Base-by-base conservation (phyloP, 192 early-diverging fungal species). In the Linnemannia schmuckeri region DNA sequence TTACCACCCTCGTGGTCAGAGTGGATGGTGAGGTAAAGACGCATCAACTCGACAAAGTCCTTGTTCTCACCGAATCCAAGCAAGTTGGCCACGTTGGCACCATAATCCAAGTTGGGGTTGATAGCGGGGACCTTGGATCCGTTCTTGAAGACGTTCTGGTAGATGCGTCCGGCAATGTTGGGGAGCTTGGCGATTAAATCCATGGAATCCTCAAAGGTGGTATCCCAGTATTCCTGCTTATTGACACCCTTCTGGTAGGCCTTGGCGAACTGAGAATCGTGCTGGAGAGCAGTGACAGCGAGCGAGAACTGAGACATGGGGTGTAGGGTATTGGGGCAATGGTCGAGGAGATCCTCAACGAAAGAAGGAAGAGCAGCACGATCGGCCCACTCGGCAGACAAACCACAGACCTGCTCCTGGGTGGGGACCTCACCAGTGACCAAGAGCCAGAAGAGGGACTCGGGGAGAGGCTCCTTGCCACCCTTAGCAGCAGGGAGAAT, bases 1-100 rank as follows among this genome's bases (percentile, higher is more conserved):
- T 99, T 99, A 88, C 98, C 98, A 89, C 98, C 98, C 93, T 99
- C 98, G 94, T 99, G 98, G 92, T 99, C 98, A 81, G 97, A 98
- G 96, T 99, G 98, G 91, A 99, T 99, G 89, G 97, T 97, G 87
- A 99, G 92, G 95, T 99, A 99, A 82, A 99, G 92, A 78, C 98
- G 96, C 96, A 99, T 97, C 87, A 99, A 95, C 88, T 99, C 98
- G 70, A 97, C 92, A 91, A 99, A 99, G 76, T 95, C 92, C 89
- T 94, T 91, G 91, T 94, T 96, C 77, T 96, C 93, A 69, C 91
- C 93, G 91, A 93, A 99, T 77, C 98, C 98, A 22, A 99, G 93
- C 70, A 98, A 92, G 87, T 93, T 94, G 89, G 98, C 94, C 88
- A 97, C 96, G 95, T 99, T 99, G 89, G 96, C 96, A 88, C 94